A percentile compares a stretch with the other conserved stretches of the same genome.
Evolutionary conservation across 1,284 basidiomycete genomes (phyloP).

Genomic region (Porogramme epimiltina): DNA sequence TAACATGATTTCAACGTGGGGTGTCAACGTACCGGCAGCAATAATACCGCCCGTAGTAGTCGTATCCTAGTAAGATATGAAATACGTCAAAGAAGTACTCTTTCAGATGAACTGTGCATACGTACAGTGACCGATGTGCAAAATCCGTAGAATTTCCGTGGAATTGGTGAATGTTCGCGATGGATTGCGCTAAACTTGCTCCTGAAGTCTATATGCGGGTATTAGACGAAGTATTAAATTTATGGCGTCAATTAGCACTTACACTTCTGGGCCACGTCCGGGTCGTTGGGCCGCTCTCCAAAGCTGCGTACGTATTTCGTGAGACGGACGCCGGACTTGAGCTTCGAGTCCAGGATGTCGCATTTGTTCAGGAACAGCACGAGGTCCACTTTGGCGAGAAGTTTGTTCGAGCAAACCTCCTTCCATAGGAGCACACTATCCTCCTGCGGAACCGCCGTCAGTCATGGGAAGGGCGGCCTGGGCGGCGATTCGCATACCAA

Average conservation of each 20-base stretch:
- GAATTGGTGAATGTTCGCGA: constrained; percentile 71
- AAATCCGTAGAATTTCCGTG: constrained; percentile 79
- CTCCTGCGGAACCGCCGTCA: constrained; percentile 47
- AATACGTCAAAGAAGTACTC: no score
- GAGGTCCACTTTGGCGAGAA: constrained; percentile 71
- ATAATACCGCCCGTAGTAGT: constrained; percentile 77
- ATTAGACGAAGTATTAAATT: background rate
- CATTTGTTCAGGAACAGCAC: constrained; percentile 83
- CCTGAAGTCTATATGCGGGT: constrained; percentile 54
- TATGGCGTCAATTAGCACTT: constrained; percentile 12
- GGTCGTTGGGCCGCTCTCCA: constrained; percentile 69
- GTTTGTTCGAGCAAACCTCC: constrained; percentile 71
- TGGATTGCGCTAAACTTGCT: constrained; percentile 80
- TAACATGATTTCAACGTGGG: background rate
- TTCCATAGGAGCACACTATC: constrained; percentile 83
- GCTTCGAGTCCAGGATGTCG: constrained; percentile 69
- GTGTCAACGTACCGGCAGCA: constrained; percentile 67
- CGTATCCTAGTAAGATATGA: constrained; percentile 53
- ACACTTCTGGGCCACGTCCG: constrained; percentile 75
- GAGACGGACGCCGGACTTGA: constrained; percentile 60
- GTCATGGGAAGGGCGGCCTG: constrained; percentile 2
- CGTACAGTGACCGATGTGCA: constrained; percentile 75
- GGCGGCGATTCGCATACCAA: constrained; percentile 44
- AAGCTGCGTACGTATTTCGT: constrained; percentile 74
- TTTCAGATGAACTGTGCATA: background rate